phyloP scores from a whole-genome alignment of 2,329 filamentous ascomycete species.

The Talaromyces sp. region DNA sequence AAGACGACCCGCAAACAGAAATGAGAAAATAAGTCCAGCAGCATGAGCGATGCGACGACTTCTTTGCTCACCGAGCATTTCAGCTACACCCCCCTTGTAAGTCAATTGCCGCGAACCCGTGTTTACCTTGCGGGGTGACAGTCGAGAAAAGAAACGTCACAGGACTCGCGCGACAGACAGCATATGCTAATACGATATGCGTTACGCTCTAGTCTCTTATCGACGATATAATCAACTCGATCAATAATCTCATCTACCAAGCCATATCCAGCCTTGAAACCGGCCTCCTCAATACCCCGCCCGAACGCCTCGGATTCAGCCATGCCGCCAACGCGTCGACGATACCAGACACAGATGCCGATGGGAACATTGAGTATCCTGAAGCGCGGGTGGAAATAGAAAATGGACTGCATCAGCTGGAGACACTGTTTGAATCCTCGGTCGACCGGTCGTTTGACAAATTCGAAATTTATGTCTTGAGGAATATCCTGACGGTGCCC shows the following conservation, averaged over 20 bases:
- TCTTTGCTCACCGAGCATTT: conserved; percentile 90
- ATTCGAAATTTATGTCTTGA: conserved; percentile 82
- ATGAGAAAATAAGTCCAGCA: not conserved
- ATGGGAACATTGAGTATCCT: conserved; percentile 41
- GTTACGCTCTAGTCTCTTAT: conserved; percentile 66
- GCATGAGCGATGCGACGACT: conserved; percentile 41
- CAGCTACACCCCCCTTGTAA: conserved; percentile 83
- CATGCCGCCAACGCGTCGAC: conserved; percentile 39
- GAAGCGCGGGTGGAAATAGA: conserved; percentile 70
- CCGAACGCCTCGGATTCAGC: conserved; percentile 74
- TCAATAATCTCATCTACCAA: conserved; percentile 89
- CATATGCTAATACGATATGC: conserved; percentile 5
- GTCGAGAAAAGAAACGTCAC: not conserved
- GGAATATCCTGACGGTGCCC: conserved; percentile 72
- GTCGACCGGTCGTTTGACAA: conserved; percentile 83
- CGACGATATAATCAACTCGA: conserved; percentile 95
- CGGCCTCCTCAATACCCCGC: conserved; percentile 68
- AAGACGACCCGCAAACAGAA: not conserved
- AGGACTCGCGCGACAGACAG: conserved; percentile 1
- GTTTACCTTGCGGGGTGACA: not conserved
- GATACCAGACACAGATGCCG: conserved; percentile 43
- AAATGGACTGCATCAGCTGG: conserved; percentile 77
- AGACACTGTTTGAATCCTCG: conserved; percentile 72
- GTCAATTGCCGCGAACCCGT: conserved; percentile 26
- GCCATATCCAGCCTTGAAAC: conserved; percentile 83